phyloP scores from a whole-genome alignment of 2,329 filamentous ascomycete genomes.

The Fusarium abutilonis region DNA sequence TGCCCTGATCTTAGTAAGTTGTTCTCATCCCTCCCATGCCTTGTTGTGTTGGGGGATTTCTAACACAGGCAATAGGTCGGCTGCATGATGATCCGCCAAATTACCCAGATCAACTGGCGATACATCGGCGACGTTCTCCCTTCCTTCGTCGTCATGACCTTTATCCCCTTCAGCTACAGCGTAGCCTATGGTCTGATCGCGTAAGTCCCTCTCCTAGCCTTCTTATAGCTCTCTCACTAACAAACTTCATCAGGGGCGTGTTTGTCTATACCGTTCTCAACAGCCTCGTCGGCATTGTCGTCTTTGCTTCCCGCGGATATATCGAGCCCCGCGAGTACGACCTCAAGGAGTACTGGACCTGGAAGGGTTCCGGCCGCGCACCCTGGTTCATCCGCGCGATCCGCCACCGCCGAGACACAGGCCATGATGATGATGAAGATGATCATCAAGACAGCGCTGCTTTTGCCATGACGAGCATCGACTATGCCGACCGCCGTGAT shows the following conservation, averaged over 20 bases:
- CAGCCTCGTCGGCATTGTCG: constrained; percentile 57
- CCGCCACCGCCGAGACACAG: constrained; percentile 22
- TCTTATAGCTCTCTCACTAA: constrained; percentile 7
- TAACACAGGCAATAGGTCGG: constrained; percentile 63
- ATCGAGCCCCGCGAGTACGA: constrained; percentile 63
- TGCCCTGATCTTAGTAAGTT: constrained; percentile 71
- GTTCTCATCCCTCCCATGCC: background rate
- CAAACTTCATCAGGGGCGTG: constrained; percentile 56
- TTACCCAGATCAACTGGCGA: constrained; percentile 78
- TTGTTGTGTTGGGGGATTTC: accelerated
- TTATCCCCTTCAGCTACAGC: constrained; percentile 83
- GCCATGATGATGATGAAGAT: constrained; percentile 12
- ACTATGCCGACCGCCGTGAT: constrained; percentile 15
- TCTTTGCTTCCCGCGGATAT: constrained; percentile 55
- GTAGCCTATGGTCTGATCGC: constrained; percentile 81
- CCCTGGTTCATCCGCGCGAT: constrained; percentile 60
- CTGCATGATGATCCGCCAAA: constrained; percentile 80
- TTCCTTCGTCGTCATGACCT: constrained; percentile 77
- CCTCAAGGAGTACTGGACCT: constrained; percentile 66
- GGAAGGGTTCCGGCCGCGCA: constrained; percentile 59
- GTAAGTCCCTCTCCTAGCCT: constrained; percentile 54
- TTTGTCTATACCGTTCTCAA: constrained; percentile 64
- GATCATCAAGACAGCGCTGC: constrained; percentile 20
- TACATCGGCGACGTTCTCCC: constrained; percentile 80
- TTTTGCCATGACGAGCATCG: constrained; percentile 22